Evolutionary conservation across 129 eudicot species (phyloP).

Genomic region (Pseudognaphalium luteoalbum): DNA sequence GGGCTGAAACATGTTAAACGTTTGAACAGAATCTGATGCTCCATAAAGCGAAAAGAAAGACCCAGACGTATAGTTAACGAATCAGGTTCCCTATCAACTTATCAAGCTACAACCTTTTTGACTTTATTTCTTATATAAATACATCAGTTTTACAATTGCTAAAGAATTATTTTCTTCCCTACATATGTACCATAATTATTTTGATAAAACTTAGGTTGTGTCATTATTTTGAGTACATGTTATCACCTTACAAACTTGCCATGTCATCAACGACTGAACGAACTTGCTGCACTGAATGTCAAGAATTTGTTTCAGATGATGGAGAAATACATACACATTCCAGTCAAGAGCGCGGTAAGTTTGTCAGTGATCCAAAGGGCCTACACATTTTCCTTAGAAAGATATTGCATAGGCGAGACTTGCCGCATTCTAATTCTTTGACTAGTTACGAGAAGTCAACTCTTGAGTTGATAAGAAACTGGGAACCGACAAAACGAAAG

Average conservation of each 20-base stretch:
- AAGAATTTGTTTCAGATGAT: slow-evolving; percentile 15
- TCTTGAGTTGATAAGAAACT: slow-evolving; percentile 32
- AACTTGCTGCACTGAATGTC: slow-evolving; percentile 39
- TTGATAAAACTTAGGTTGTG: not conserved
- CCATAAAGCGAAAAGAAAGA: not conserved
- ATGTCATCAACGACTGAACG: slow-evolving; percentile 19
- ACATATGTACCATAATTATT: not conserved
- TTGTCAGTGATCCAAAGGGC: slow-evolving; percentile 24
- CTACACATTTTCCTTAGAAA: slow-evolving; percentile 3
- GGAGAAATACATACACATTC: not conserved
- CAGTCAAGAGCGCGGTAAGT: slow-evolving; percentile 3
- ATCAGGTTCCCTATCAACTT: slow-evolving; percentile 6
- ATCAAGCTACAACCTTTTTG: slow-evolving; percentile 4
- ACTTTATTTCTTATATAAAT: not conserved
- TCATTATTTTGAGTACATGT: not conserved
- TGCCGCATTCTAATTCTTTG: not conserved
- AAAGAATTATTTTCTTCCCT: not conserved
- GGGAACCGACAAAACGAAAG: slow-evolving; percentile 44
- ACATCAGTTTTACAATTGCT: not conserved
- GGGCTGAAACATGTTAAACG: slow-evolving; percentile 8
- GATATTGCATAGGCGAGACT: slow-evolving; percentile 10
- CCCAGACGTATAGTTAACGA: not conserved
- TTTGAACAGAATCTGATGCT: slow-evolving; percentile 21
- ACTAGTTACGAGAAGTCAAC: slow-evolving; percentile 11
- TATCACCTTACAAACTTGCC: slow-evolving; percentile 3